A percentile compares a stretch with the other conserved stretches of the same genome.
phyloP scores from a whole-genome alignment of 2,329 filamentous ascomycete genomes.

The Nemania diffusa region DNA sequence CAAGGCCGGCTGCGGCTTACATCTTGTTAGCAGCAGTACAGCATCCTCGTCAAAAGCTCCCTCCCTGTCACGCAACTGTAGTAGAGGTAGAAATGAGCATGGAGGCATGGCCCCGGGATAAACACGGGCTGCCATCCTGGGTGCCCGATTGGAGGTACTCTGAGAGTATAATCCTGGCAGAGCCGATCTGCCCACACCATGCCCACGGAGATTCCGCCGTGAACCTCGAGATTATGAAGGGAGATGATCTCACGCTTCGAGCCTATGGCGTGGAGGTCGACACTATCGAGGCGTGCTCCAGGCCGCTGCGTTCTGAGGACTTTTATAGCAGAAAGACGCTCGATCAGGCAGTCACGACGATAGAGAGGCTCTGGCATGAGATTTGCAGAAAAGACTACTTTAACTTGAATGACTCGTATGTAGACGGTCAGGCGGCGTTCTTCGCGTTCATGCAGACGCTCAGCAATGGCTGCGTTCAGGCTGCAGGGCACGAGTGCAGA shows the following conservation, averaged over 20 bases:
- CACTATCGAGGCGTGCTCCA: not conserved
- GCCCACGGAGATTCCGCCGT: not conserved
- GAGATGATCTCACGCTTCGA: not conserved
- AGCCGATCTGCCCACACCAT: not conserved
- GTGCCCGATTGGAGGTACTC: conserved; percentile 8
- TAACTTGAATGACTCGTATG: not conserved
- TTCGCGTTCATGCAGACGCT: conserved; percentile 8
- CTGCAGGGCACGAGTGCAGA: not conserved
- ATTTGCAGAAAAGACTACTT: not conserved
- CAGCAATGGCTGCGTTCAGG: conserved; percentile 7
- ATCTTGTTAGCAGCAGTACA: conserved; percentile 6
- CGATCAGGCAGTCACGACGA: not conserved
- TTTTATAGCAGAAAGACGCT: not conserved
- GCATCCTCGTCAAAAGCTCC: not conserved
- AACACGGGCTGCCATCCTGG: conserved; percentile 1
- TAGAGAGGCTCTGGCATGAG: not conserved
- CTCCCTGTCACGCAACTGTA: no score
- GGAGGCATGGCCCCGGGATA: not conserved
- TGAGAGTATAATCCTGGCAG: not conserved
- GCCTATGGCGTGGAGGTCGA: not conserved
- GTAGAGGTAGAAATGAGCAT: not conserved
- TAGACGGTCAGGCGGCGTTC: not conserved
- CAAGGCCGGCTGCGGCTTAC: not conserved
- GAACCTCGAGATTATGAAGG: not conserved
- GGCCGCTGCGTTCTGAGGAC: not conserved